phyloP scores from a whole-genome alignment of 805 yeast species.

The Candida silvatica region DNA sequence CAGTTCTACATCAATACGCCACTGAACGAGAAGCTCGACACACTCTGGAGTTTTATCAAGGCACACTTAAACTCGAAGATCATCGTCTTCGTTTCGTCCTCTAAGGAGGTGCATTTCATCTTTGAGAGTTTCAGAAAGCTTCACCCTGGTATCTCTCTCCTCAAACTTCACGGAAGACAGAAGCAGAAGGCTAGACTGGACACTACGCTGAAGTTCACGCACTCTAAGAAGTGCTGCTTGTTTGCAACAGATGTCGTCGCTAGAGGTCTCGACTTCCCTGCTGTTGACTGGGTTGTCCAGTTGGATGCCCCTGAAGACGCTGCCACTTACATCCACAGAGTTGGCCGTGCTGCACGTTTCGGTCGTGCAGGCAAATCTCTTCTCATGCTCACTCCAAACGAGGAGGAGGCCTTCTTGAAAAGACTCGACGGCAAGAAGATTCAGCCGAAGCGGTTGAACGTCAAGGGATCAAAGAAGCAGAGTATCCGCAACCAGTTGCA shows the following conservation, averaged over 20 bases:
- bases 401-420: constrained; percentile 66
- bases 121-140: constrained; percentile 79
- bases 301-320: constrained; percentile 87
- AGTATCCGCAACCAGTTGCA: constrained; percentile 79
- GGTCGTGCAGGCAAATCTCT: constrained; percentile 80
- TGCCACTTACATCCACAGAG: constrained; percentile 85
- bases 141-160: constrained; percentile 85
- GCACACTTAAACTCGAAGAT: constrained; percentile 75
- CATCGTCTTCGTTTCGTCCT: constrained; percentile 76
- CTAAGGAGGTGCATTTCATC: constrained; percentile 85
- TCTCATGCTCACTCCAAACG: constrained; percentile 75
- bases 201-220: constrained; percentile 67
- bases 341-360: constrained; percentile 83
- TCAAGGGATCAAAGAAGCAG: constrained; percentile 65
- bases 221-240: constrained; percentile 71
- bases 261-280: constrained; percentile 86
- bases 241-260: constrained; percentile 91
- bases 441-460: constrained; percentile 62
- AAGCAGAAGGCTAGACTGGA: constrained; percentile 86
- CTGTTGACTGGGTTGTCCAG: constrained; percentile 92
- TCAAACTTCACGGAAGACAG: constrained; percentile 84
- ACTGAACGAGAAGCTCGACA: constrained; percentile 75
- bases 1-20: constrained; percentile 73
- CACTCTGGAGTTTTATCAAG: constrained; percentile 78
- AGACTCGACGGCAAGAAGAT: constrained; percentile 56